These are phyloP conservation scores for Laetiporus sulphureus DNA, from an alignment of 1,284 basidiomycete genomes.

Conservation along the genomic window DNA sequence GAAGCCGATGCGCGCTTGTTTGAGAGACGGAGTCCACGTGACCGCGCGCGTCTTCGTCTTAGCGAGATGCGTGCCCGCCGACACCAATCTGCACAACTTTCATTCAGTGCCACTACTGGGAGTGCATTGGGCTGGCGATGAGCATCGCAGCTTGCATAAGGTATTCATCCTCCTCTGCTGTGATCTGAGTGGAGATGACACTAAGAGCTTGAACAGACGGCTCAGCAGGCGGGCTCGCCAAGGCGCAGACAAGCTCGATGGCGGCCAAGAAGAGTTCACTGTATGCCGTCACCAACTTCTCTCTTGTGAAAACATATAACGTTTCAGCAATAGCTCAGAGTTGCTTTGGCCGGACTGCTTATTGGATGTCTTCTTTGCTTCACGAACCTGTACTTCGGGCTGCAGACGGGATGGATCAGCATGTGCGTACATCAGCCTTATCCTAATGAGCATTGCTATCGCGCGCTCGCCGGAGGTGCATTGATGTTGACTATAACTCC, in stretches of 20 bases:
- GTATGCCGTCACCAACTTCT: slow-evolving; percentile 2
- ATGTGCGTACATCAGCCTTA: slow-evolving; percentile 44
- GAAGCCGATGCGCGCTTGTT: too few species aligned
- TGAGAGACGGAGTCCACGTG: too few species aligned
- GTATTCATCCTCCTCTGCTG: background rate
- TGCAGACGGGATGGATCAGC: slow-evolving; percentile 75
- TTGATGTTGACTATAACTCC: background rate
- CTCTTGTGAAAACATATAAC: background rate
- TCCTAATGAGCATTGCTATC: background rate
- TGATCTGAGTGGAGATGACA: background rate
- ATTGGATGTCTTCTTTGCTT: slow-evolving; percentile 74
- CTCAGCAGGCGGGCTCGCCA: slow-evolving; percentile 4
- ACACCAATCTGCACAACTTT: too few species aligned
- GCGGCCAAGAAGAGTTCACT: slow-evolving; percentile 9
- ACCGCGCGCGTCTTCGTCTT: too few species aligned
- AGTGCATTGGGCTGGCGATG: too few species aligned
- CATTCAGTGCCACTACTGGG: too few species aligned
- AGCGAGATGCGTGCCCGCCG: too few species aligned
- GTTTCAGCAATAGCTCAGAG: slow-evolving; percentile 28
- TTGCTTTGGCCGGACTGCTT: slow-evolving; percentile 50
- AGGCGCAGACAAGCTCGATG: slow-evolving; percentile 7
- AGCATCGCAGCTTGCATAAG: background rate
- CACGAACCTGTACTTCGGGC: slow-evolving; percentile 72
- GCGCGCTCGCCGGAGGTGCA: too few species aligned
- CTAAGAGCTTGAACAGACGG: background rate